Conservation (phyloP, 768 basidiomycete genomes). For the Obba rivulosa region DNA sequence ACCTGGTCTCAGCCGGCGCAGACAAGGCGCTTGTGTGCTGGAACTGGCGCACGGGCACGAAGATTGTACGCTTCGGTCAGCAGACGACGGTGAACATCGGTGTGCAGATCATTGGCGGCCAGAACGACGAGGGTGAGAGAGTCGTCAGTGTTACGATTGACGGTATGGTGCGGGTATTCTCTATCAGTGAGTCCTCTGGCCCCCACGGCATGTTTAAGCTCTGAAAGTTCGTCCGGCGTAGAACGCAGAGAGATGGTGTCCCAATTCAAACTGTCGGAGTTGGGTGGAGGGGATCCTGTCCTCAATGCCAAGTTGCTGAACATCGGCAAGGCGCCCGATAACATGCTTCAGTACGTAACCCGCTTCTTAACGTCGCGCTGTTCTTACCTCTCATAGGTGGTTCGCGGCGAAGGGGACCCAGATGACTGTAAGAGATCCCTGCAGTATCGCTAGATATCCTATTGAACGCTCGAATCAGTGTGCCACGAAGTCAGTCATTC, state of each 20-base stretch:
- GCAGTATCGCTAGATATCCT: background rate
- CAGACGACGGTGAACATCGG: slow-evolving; percentile 91
- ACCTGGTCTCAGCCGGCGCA: slow-evolving; percentile 82
- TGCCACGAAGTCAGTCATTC: slow-evolving; percentile 80
- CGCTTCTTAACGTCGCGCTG: background rate
- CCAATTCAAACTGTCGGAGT: slow-evolving; percentile 81
- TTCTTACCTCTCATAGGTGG: slow-evolving; percentile 47
- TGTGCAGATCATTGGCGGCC: slow-evolving; percentile 71
- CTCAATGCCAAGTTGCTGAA: slow-evolving; percentile 65
- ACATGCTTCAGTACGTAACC: slow-evolving; percentile 76
- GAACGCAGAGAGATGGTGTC: slow-evolving; percentile 83
- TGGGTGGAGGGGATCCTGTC: slow-evolving; percentile 63
- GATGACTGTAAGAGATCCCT: slow-evolving; percentile 64
- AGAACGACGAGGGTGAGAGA: slow-evolving; percentile 51
- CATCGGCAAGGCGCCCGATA: slow-evolving; percentile 77
- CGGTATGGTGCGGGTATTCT: slow-evolving; percentile 86
- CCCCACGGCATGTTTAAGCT: background rate
- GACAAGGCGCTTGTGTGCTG: slow-evolving; percentile 75
- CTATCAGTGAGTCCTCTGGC: slow-evolving; percentile 59
- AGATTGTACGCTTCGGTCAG: slow-evolving; percentile 88
- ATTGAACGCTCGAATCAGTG: slow-evolving; percentile 41
- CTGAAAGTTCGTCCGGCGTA: slow-evolving; percentile 23
- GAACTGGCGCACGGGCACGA: slow-evolving; percentile 87
- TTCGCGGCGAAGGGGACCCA: slow-evolving; percentile 87
- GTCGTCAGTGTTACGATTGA: slow-evolving; percentile 92